Percentiles rank a stretch among this genome's conserved stretches.
These are phyloP conservation scores for Pseudonitzschia delicatissima DNA, from an alignment of 108 stramenopile species.

Conservation along the genomic window DNA sequence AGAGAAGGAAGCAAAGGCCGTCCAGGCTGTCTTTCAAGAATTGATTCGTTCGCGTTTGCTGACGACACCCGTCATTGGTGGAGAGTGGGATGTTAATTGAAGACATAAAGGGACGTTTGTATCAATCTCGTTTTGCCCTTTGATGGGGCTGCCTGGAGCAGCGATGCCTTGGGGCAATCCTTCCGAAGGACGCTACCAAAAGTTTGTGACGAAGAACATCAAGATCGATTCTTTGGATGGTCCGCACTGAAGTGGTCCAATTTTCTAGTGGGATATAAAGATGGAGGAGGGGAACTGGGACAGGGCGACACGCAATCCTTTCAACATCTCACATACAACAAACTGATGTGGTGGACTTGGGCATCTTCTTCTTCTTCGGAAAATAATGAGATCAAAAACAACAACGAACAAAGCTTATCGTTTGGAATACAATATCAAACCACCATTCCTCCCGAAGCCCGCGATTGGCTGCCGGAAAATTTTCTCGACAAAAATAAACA, in stretches of 20 bases:
- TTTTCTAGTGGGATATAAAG: constrained; percentile 15
- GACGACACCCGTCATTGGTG: constrained; percentile 14
- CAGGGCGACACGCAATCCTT: neutral
- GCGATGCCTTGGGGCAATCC: constrained; percentile 29
- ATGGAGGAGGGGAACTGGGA: neutral
- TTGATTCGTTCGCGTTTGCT: constrained; percentile 5
- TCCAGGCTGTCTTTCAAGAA: constrained; percentile 6
- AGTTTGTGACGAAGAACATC: neutral
- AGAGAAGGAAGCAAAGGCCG: neutral
- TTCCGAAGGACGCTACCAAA: constrained; percentile 17
- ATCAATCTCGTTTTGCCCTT: constrained; percentile 25
- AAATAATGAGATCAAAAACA: neutral
- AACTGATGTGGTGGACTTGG: constrained; percentile 11
- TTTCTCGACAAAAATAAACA: neutral
- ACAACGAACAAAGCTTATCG: neutral
- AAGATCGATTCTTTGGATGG: constrained; percentile 14
- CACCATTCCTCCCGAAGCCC: neutral
- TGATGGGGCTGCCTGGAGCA: constrained; percentile 32
- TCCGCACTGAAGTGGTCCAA: constrained; percentile 31
- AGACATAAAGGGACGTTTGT: too few relatives aligned
- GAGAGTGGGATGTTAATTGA: constrained; percentile 17
- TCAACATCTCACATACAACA: constrained; percentile 1
- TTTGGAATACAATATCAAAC: constrained; percentile 13
- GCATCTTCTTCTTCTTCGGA: neutral
- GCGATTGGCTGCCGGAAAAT: neutral